phyloP scores from a whole-genome alignment of 23 red algal species.

The Gracilaria gracilis region DNA sequence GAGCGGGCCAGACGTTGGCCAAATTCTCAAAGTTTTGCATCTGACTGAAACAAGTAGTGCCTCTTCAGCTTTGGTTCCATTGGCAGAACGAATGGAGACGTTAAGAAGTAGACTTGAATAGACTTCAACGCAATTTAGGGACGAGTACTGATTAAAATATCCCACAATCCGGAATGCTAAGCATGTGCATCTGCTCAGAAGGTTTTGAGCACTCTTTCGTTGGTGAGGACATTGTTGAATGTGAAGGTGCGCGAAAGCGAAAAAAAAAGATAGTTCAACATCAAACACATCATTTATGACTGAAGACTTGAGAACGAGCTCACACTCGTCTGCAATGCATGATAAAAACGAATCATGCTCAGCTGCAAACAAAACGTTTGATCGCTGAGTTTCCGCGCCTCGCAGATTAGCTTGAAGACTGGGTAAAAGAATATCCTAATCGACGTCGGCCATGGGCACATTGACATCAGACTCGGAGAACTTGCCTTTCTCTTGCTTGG shows the following conservation, averaged over 20 bases:
- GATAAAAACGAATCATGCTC: background rate
- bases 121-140: background rate
- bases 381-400: background rate
- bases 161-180: background rate
- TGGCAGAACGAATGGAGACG: slow-evolving; percentile 71
- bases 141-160: background rate
- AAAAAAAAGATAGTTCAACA: background rate
- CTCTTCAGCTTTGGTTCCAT: slow-evolving; percentile 48
- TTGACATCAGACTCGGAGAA: slow-evolving; percentile 90
- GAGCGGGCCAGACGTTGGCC: slow-evolving; percentile 97
- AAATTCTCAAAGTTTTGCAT: slow-evolving; percentile 76
- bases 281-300: slow-evolving; percentile 35
- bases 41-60: slow-evolving; percentile 66
- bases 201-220: background rate
- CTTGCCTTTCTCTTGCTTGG: slow-evolving; percentile 85
- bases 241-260: background rate
- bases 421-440: slow-evolving; percentile 53
- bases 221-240: background rate
- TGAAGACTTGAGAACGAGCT: background rate
- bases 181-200: background rate
- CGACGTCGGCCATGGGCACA: slow-evolving; percentile 89
- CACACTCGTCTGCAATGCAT: background rate
- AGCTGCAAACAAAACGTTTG: background rate
- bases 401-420: background rate
- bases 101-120: slow-evolving; percentile 42